These are phyloP conservation scores for Tuctoria greenei DNA, from an alignment of 176 grass and related monocot genomes.

Conservation along the genomic window DNA sequence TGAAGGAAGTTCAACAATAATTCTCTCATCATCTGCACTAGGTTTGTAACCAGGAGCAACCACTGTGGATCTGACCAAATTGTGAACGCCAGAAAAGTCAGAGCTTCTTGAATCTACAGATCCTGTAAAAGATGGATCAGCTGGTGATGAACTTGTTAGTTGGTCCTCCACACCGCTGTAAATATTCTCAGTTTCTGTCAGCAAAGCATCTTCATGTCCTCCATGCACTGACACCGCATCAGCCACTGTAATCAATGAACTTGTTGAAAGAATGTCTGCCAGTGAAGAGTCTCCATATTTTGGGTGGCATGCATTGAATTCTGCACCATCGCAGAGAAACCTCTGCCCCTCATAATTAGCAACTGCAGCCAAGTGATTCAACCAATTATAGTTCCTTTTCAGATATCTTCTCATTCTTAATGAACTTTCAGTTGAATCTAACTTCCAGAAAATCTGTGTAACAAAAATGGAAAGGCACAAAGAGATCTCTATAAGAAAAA, in stretches of 20 bases:
- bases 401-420: slow-evolving; percentile 97
- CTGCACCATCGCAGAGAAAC: slow-evolving; percentile 45
- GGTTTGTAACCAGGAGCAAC: slow-evolving; percentile 70
- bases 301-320: slow-evolving; percentile 39
- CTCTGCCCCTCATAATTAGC: slow-evolving; percentile 79
- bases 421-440: slow-evolving; percentile 91
- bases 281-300: slow-evolving; percentile 44
- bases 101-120: slow-evolving; percentile 74
- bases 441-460: slow-evolving; percentile 84
- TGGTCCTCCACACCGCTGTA: slow-evolving; percentile 54
- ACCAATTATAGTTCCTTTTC: slow-evolving; percentile 89
- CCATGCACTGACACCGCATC: slow-evolving; percentile 61
- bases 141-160: slow-evolving; percentile 49
- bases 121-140: slow-evolving; percentile 57
- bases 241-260: slow-evolving; percentile 64
- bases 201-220: slow-evolving; percentile 59
- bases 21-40: slow-evolving; percentile 65
- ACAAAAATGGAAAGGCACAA: slow-evolving; percentile 23
- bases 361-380: slow-evolving; percentile 86
- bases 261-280: slow-evolving; percentile 53
- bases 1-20: slow-evolving; percentile 87
- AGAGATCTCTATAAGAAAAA: slow-evolving; percentile 15
- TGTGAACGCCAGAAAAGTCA: slow-evolving; percentile 56
- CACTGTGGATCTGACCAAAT: slow-evolving; percentile 68
- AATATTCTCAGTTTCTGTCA: slow-evolving; percentile 56